These are phyloP conservation scores for Pilasporangium apinafurcum DNA, from an alignment of 352 stramenopile species.

Conservation along the genomic window DNA sequence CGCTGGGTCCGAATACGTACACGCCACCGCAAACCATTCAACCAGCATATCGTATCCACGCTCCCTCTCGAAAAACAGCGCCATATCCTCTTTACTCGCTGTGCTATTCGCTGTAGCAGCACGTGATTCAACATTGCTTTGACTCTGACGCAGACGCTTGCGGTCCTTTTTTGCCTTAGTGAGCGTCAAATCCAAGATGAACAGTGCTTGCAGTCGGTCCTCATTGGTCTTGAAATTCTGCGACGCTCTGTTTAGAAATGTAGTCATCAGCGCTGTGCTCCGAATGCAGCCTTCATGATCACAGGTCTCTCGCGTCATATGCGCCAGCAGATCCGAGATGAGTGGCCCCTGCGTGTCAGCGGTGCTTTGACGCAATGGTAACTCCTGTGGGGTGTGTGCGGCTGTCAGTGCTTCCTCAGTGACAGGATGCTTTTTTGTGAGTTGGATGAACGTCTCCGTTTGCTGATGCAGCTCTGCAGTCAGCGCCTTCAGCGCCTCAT, in stretches of 20 bases:
- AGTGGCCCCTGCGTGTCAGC: slow-evolving; percentile 11
- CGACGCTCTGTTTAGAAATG: slow-evolving; percentile 26
- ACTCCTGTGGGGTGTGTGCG: slow-evolving; percentile 7
- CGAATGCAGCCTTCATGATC: slow-evolving; percentile 22
- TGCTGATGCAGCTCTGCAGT: slow-evolving; percentile 60
- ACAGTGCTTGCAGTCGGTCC: slow-evolving; percentile 50
- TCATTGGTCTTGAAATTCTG: slow-evolving; percentile 33
- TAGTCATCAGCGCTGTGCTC: slow-evolving; percentile 23
- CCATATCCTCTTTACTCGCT: slow-evolving; percentile 8
- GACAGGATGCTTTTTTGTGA: slow-evolving; percentile 42
- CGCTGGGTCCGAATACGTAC: slow-evolving; percentile 42
- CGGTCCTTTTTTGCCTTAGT: slow-evolving; percentile 2
- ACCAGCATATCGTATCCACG: slow-evolving; percentile 49
- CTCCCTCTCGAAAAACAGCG: slow-evolving; percentile 45
- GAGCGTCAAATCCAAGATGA: slow-evolving; percentile 52
- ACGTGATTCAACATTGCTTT: too few species aligned
- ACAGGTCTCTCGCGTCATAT: slow-evolving; percentile 33
- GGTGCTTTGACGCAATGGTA: slow-evolving; percentile 24
- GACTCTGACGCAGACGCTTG: too few species aligned
- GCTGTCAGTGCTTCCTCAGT: slow-evolving; percentile 13
- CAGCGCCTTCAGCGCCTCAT: slow-evolving; percentile 31
- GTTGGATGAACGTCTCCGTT: slow-evolving; percentile 51
- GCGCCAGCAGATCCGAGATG: slow-evolving; percentile 33
- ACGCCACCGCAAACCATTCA: slow-evolving; percentile 45
- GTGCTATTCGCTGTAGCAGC: too few species aligned